phyloP scores from a whole-genome alignment of 1,284 basidiomycete genomes.

The Leucoagaricus sp. region DNA sequence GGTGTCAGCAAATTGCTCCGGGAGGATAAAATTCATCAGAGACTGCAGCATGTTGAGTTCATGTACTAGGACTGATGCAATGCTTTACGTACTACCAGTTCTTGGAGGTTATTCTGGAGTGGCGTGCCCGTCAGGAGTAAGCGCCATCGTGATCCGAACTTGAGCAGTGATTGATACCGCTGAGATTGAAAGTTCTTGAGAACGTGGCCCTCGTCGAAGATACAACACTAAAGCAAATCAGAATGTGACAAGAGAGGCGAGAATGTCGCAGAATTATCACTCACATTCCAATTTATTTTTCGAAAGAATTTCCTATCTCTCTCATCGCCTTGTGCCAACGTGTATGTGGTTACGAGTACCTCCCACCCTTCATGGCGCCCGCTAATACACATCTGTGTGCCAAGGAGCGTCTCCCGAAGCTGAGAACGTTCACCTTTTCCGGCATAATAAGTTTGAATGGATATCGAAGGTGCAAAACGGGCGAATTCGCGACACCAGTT shows the following conservation, averaged over 20 bases:
- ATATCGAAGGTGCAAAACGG: slow-evolving; percentile 85
- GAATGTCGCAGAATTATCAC: slow-evolving; percentile 28
- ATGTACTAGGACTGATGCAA: slow-evolving; percentile 21
- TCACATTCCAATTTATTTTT: slow-evolving; percentile 88
- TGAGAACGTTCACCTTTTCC: slow-evolving; percentile 85
- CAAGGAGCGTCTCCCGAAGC: slow-evolving; percentile 73
- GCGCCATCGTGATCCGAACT: slow-evolving; percentile 87
- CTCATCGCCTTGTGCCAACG: slow-evolving; percentile 86
- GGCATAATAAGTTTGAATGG: slow-evolving; percentile 94
- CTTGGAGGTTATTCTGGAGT: slow-evolving; percentile 89
- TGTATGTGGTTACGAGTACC: slow-evolving; percentile 96
- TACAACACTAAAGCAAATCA: slow-evolving; percentile 61
- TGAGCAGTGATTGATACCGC: slow-evolving; percentile 88
- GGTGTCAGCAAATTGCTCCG: slow-evolving; percentile 82
- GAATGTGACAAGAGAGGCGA: not conserved
- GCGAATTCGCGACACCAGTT: slow-evolving; percentile 98
- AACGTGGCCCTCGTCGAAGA: slow-evolving; percentile 96
- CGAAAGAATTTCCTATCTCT: slow-evolving; percentile 93
- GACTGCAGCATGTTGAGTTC: slow-evolving; percentile 57
- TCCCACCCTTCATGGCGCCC: slow-evolving; percentile 73
- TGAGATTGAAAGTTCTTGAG: slow-evolving; percentile 98
- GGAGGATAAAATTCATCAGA: slow-evolving; percentile 97
- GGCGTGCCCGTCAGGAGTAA: slow-evolving; percentile 96
- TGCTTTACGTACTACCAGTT: slow-evolving; percentile 78
- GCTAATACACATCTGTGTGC: slow-evolving; percentile 49